Base-by-base conservation (phyloP, 352 stramenopile genomes). In the Bremia lactucae region DNA sequence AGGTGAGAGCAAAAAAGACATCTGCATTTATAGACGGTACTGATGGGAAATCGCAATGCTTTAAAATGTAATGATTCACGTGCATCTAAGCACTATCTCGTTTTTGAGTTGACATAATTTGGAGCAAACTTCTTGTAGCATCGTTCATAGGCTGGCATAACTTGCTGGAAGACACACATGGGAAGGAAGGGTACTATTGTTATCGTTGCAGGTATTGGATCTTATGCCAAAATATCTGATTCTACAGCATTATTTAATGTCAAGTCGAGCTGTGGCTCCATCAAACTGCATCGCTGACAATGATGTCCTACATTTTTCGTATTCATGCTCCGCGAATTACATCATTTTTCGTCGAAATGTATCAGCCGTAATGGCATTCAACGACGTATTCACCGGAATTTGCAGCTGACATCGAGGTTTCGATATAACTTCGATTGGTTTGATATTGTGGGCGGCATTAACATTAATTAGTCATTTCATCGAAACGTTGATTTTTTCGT, bases 21-120 rank as follows among this genome's bases (percentile, higher is more conserved):
- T 43, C 36, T 34, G 2, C 24, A 2, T 9, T 41, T 36, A 28
- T 52, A 57, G 42, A 3, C 43, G 33, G 21, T 13, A 2, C 14
- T 15, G 28, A 44, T 53, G 29, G 44, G 31, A 36, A 49, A 79
- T 59, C 19, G 64, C 58, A 41, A 37, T 46, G 15, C 44, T 45
- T 6, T 36, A 23, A 82, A 57, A 33, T 78, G 59, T 5, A 55
- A 15, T 65, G 49, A 26, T 82, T 72, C 19, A 70, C 58, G 16
- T 65, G 38, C 13, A 78, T 38, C 26, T 78, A 59, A 16, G 55
- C 31, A 11, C 51, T 52, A 29, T 10, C 28, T 16, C 28, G 35
- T 18, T 40, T 20, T 29, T 29, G 35, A 19, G 10, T 5, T 40
- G 35, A 40, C 19, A 20, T 18, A 13, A 40, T 40, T 20, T 40